Evolutionary conservation across 495 filamentous ascomycete genomes (phyloP), one percentile per base, ranked within the genome.

Genomic region (Aspergillus campestris): DNA sequence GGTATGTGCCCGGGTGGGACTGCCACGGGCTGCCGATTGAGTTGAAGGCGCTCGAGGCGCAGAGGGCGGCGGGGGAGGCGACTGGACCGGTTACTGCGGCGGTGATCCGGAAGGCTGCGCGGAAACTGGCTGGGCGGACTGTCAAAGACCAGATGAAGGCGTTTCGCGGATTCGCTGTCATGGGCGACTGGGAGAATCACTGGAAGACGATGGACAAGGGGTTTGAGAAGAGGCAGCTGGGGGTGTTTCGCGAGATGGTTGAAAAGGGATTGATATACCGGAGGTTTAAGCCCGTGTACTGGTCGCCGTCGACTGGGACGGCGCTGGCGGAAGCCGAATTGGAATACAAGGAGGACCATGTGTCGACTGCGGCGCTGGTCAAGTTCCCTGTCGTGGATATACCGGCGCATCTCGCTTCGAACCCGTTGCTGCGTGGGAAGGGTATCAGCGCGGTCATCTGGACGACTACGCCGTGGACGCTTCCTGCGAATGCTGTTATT

Each of bases 1-100:
- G 81, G n/a, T 99, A 91, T 60, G 72, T 91, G 5, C 92, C 92
- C 4, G 94, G 92, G 29, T 99, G 94, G 94, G 92, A 99, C 63
- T 99, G 92, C 55, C 92, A 99, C 70, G 92, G 92, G 6, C 73
- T 99, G 42, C 92, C 92, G 7, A 99, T 99, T 65, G 92, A 99
- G 72, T 71, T 97, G 34, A 96, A 95, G 64, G 92, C 91, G n/a
- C 77, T 98, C 31, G 84, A 86, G 56, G 64, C 65, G 37, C 64
- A 72, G 36, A 70, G 66, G 32, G 48, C 66, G 7, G 9, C 49
- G 7, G 55, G 45, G 2, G 42, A 55, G 3, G 15, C 12, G 10
- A 40, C 50, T 37, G 59, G 55, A 27, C 47, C 60, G 1, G 52
- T 65, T 39, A 53, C 50, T 8, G 47, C 64, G 7, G 62, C 60